phyloP scores from a whole-genome alignment of 164 flowering plant species.

The Tetrastigma voinierianum region DNA sequence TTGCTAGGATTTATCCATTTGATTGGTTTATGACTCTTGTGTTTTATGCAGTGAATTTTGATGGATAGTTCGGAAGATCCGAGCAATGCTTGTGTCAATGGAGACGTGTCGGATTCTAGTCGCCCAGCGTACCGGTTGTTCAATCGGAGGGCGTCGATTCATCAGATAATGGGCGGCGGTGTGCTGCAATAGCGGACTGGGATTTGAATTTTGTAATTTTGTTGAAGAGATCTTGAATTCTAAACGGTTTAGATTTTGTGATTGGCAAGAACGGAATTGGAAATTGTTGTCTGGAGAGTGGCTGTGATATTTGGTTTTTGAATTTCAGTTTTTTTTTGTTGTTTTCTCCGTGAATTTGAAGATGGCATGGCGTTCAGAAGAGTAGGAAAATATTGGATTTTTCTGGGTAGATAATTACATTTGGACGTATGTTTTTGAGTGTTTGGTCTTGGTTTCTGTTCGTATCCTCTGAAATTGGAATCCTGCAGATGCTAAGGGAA shows the following conservation, averaged over 20 bases:
- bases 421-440: too few relatives aligned
- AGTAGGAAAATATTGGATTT: too few relatives aligned
- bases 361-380: too few relatives aligned
- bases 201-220: neutral
- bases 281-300: too few relatives aligned
- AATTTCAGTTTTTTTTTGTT: too few relatives aligned
- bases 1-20: neutral
- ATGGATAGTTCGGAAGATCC: neutral
- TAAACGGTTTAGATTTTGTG: neutral
- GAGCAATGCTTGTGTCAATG: neutral
- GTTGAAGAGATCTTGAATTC: neutral
- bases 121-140: slow-evolving; percentile 31
- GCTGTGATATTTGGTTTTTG: too few relatives aligned
- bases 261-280: neutral
- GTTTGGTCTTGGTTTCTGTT: too few relatives aligned
- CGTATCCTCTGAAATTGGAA: too few relatives aligned
- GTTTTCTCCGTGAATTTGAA: too few relatives aligned
- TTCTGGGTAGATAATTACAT: too few relatives aligned
- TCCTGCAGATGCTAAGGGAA: too few relatives aligned
- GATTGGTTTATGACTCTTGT: neutral
- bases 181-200: slow-evolving; percentile 25
- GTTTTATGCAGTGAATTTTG: neutral
- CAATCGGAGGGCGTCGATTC: slow-evolving; percentile 33
- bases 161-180: slow-evolving; percentile 61
- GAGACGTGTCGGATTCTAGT: neutral